Evolutionary conservation across 2,329 filamentous ascomycete species (phyloP), one percentile per base, ranked within the genome.

Genomic region (Cordyceps tenuipes): DNA sequence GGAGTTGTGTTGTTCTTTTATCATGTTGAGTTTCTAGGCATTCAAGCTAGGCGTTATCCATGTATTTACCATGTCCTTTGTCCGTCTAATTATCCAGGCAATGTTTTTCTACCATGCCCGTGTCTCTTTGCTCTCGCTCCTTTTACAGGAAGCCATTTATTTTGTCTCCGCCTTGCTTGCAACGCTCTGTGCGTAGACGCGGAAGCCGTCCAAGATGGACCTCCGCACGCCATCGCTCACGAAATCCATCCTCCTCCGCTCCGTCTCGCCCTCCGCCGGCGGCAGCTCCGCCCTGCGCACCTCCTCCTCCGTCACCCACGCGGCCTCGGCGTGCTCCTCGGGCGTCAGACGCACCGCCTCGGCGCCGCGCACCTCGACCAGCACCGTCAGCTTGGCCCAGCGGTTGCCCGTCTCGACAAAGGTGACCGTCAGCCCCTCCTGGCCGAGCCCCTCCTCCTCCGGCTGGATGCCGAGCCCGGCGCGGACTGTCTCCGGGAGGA

Each of bases 301-400:
- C 62, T 77, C 72, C 26, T 69, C 67, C 66, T 75, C 70, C 5
- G 69, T 69, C 5, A 72, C 71, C 75, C 75, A 77, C 8, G 71
- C 67, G 61, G 64, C 75, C 46, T 72, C 70, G 43, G 67, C 68
- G 59, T 77, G 75, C 66, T 77, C 75, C 5, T 72, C 48, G 1
- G 48, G 26, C 39, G 17, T 41, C 3, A 13, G 41, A n/a, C 48
- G 43, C 29, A 59, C 57, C 10, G 56, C 65, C 12, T 47, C 39
- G 59, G 0, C 66, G 63, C 13, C 47, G 64, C 5, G 52, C 39
- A 68, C 68, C n/a, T 71, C 70, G n/a, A 67, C 65, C 59, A 70
- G 64, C 2, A 65, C 55, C 15, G 66, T 68, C 47, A 70, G 51
- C 60, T 72, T 72, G 5, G 63, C 70, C 70, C 70, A 72, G 7